phyloP scores from a whole-genome alignment of 108 stramenopile genomes.

The Pelagomonas calceolata region DNA sequence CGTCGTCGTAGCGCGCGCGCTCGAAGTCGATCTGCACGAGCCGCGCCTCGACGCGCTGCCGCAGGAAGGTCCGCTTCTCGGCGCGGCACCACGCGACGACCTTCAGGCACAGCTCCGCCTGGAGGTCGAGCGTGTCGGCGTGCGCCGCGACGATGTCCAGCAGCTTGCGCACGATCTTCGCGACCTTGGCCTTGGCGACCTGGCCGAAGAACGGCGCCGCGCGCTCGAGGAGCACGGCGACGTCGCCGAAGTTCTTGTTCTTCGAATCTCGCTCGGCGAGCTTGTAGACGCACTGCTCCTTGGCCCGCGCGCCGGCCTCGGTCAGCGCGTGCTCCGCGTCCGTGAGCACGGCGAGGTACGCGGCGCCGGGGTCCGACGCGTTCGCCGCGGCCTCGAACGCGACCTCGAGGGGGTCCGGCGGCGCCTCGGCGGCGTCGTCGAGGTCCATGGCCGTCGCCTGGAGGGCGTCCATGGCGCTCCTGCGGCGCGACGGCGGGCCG shows the following conservation, averaged over 20 bases:
- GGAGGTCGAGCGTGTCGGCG: conserved; percentile 69
- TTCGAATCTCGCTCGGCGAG: conserved; percentile 73
- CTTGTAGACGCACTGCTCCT: conserved; percentile 82
- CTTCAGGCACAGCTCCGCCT: conserved; percentile 63
- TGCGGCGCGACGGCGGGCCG: no score
- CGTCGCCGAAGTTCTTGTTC: conserved; percentile 44
- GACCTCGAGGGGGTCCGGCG: background rate
- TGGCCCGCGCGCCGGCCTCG: conserved; percentile 30
- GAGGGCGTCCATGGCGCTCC: no score
- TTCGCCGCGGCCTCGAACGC: background rate
- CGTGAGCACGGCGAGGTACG: background rate
- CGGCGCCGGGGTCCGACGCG: background rate
- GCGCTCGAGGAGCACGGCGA: conserved; percentile 70
- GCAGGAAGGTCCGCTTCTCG: conserved; percentile 87
- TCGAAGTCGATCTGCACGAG: conserved; percentile 70
- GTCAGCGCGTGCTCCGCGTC: background rate
- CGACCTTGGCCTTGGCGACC: conserved; percentile 92
- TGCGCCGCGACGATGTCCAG: conserved; percentile 80
- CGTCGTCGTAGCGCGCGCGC: conserved; percentile 66
- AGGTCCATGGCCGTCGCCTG: no score
- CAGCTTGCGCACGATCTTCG: conserved; percentile 92
- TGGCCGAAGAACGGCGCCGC: conserved; percentile 59
- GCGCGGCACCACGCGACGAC: conserved; percentile 78
- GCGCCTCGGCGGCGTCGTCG: no score
- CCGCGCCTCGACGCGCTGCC: conserved; percentile 92